A percentile compares a stretch with the other conserved stretches of the same genome.
These are phyloP conservation scores for Balakata baccata DNA, from an alignment of 345 rosid species.

Conservation along the genomic window DNA sequence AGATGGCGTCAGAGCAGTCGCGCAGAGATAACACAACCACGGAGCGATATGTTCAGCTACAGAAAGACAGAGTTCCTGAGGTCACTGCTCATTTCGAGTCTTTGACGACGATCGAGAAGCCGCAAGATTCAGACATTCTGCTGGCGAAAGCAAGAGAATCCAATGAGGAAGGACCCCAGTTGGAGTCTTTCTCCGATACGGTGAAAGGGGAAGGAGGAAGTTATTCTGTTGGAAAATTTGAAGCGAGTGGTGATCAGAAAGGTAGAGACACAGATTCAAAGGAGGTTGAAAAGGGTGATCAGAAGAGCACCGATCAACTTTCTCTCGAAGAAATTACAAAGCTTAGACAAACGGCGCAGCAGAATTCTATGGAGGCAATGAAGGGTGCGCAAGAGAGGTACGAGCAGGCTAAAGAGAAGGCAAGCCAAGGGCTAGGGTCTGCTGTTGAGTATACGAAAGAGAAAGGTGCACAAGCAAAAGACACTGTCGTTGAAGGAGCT, in stretches of 20 bases:
- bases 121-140: background rate
- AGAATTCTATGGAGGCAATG: slow-evolving; percentile 44
- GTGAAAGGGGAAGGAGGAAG: background rate
- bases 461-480: too few species aligned
- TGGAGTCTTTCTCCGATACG: too few species aligned
- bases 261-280: background rate
- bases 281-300: too few species aligned
- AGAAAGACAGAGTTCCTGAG: slow-evolving; percentile 60
- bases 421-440: too few species aligned
- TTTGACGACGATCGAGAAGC: slow-evolving; percentile 3
- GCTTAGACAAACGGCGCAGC: slow-evolving; percentile 43
- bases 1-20: slow-evolving; percentile 67
- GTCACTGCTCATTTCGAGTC: slow-evolving; percentile 65
- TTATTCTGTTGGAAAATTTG: slow-evolving; percentile 5
- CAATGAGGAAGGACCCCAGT: too few species aligned
- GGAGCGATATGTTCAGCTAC: slow-evolving; percentile 39
- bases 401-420: slow-evolving; percentile 30
- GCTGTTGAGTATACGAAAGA: too few species aligned
- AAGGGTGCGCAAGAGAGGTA: slow-evolving; percentile 50
- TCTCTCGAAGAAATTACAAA: slow-evolving; percentile 24
- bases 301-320: background rate
- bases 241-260: background rate
- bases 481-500: too few species aligned
- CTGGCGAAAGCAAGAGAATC: slow-evolving; percentile 11
- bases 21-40: too few species aligned